Evolutionary conservation across 768 basidiomycete species (phyloP).

Genomic region (Mycena galopus): DNA sequence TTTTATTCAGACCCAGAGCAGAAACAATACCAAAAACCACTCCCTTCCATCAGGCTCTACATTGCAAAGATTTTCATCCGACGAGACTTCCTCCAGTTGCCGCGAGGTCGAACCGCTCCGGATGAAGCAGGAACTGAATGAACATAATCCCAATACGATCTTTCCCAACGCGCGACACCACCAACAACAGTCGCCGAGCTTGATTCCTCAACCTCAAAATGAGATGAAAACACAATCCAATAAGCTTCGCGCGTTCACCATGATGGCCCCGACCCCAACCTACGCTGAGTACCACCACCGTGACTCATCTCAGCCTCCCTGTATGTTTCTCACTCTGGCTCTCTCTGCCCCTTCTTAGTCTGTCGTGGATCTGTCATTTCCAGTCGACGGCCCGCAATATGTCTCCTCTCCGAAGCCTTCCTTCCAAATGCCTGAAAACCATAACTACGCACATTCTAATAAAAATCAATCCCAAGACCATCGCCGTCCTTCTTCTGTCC

Average conservation of each 20-base stretch:
- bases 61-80: conserved; percentile 14
- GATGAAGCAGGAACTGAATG: conserved; percentile 35
- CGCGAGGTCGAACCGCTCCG: conserved; percentile 20
- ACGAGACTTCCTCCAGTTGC: background rate
- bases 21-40: conserved; percentile 31
- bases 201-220: conserved; percentile 29
- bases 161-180: conserved; percentile 17
- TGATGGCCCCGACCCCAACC: conserved; percentile 9
- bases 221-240: conserved; percentile 25
- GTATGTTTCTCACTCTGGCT: conserved; percentile 8
- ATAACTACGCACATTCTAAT: conserved; percentile 7
- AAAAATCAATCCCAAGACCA: conserved; percentile 14
- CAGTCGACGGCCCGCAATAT: conserved; percentile 30
- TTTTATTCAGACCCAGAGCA: conserved; percentile 35
- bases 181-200: conserved; percentile 9
- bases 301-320: conserved; percentile 11
- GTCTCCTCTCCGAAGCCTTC: conserved; percentile 29
- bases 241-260: conserved; percentile 35
- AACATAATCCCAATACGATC: background rate
- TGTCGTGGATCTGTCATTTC: background rate
- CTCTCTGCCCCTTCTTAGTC: background rate
- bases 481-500: background rate
- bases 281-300: conserved; percentile 13
- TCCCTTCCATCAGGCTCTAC: background rate
- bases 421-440: conserved; percentile 12